Percentiles rank a stretch among this genome's conserved stretches.
These are phyloP conservation scores for Aspergillus thermomutatus DNA, from an alignment of 2,329 filamentous ascomycete genomes.

Conservation along the genomic window DNA sequence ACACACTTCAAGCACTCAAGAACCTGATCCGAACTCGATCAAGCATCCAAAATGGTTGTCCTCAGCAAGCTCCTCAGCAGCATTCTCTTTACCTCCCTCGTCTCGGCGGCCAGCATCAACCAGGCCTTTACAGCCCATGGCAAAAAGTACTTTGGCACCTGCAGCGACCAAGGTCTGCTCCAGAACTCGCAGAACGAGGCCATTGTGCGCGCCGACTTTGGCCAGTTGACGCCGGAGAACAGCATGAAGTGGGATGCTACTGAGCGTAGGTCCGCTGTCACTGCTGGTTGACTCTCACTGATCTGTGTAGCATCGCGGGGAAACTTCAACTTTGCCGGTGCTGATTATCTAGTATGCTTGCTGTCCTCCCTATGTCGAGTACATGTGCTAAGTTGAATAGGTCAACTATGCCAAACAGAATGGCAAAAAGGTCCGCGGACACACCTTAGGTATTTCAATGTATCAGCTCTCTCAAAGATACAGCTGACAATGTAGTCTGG, in stretches of 20 bases:
- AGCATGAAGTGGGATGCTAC: conserved; percentile 62
- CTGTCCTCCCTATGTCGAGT: conserved; percentile 57
- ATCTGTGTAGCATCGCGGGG: conserved; percentile 39
- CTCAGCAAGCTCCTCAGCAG: conserved; percentile 4
- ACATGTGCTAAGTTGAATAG: conserved; percentile 57
- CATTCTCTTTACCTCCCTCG: conserved; percentile 5
- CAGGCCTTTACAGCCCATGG: conserved; percentile 59
- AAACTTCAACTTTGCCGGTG: conserved; percentile 55
- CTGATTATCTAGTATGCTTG: conserved; percentile 44
- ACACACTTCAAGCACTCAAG: background rate
- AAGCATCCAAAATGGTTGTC: conserved; percentile 4
- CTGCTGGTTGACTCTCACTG: no score
- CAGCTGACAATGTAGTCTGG: conserved; percentile 28
- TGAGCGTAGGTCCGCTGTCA: conserved; percentile 42
- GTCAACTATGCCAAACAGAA: conserved; percentile 38
- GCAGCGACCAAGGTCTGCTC: conserved; percentile 52
- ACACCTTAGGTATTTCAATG: conserved; percentile 53
- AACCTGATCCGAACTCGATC: background rate
- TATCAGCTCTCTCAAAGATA: conserved; percentile 24
- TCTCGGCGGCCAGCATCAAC: conserved; percentile 39
- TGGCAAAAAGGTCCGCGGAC: conserved; percentile 56
- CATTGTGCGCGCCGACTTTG: conserved; percentile 58
- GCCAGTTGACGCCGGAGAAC: conserved; percentile 62
- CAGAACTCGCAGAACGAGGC: conserved; percentile 62
- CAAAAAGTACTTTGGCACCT: conserved; percentile 64